These are phyloP conservation scores for Metschnikowia koreensis DNA, from an alignment of 805 yeast genomes.

Conservation along the genomic window DNA sequence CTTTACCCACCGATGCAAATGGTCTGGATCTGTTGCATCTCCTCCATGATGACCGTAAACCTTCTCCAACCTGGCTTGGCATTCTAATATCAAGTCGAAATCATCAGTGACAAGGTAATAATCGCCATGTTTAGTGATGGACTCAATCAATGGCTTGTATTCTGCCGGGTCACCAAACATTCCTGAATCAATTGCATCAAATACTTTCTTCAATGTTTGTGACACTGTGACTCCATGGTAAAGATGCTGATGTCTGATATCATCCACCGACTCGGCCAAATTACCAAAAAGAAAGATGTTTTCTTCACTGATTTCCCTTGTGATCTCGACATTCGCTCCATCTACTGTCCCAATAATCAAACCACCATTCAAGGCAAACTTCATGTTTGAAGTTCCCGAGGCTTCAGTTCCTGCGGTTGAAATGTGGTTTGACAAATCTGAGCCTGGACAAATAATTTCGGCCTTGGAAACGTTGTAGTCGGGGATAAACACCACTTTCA, in stretches of 20 bases:
- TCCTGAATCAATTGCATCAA: conserved; percentile 64
- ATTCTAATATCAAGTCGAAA: conserved; percentile 80
- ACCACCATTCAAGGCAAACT: conserved; percentile 92
- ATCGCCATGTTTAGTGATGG: conserved; percentile 74
- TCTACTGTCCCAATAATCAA: conserved; percentile 93
- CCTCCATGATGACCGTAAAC: conserved; percentile 54
- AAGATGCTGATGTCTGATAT: conserved; percentile 71
- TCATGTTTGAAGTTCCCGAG: conserved; percentile 94
- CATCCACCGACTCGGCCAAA: conserved; percentile 86
- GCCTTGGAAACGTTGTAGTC: conserved; percentile 95
- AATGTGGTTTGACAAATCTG: conserved; percentile 88
- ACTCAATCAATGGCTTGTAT: conserved; percentile 64
- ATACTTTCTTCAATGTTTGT: conserved; percentile 58
- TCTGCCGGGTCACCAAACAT: conserved; percentile 69
- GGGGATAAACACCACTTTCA: conserved; percentile 85
- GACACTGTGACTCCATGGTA: conserved; percentile 61
- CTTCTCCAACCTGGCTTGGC: conserved; percentile 73
- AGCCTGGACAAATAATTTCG: conserved; percentile 84
- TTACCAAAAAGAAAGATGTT: conserved; percentile 91
- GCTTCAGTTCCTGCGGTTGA: conserved; percentile 98
- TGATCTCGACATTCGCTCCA: conserved; percentile 94
- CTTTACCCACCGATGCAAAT: conserved; percentile 66
- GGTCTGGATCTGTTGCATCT: conserved; percentile 46
- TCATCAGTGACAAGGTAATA: conserved; percentile 86
- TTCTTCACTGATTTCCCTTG: conserved; percentile 91